Conservation (phyloP, 2,329 filamentous ascomycete genomes). For the Botrytis fabae region DNA sequence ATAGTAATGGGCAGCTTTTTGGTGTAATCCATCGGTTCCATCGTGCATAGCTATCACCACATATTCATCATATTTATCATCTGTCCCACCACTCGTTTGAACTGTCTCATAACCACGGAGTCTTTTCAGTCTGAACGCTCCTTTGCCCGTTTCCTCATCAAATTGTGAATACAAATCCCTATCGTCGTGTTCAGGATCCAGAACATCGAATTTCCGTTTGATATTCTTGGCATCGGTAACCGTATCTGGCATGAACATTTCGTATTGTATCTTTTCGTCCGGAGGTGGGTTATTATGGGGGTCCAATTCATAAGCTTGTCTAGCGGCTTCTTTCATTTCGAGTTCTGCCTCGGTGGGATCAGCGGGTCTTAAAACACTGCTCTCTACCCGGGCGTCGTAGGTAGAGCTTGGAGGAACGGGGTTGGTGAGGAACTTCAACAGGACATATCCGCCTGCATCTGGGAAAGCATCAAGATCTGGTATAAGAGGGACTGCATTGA, state of each 20-base stretch:
- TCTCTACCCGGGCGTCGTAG: conserved; percentile 63
- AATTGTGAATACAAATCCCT: conserved; percentile 56
- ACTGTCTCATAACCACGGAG: conserved; percentile 65
- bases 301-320: conserved; percentile 57
- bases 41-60: conserved; percentile 60
- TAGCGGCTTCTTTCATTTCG: conserved; percentile 47
- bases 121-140: conserved; percentile 61
- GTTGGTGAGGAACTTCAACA: conserved; percentile 67
- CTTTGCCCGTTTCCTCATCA: conserved; percentile 45
- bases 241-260: conserved; percentile 62
- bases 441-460: conserved; percentile 68
- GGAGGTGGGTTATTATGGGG: conserved; percentile 57
- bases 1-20: conserved; percentile 66
- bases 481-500: conserved; percentile 61
- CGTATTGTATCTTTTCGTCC: conserved; percentile 62
- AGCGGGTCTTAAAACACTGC: conserved; percentile 61
- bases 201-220: conserved; percentile 59
- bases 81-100: conserved; percentile 53
- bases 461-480: conserved; percentile 69
- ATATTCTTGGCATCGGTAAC: conserved; percentile 53
- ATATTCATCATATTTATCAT: conserved; percentile 64
- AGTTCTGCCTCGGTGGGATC: conserved; percentile 57
- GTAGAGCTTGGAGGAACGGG: conserved; percentile 54
- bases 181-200: conserved; percentile 56
- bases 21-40: conserved; percentile 50